Evolutionary conservation across 2,329 filamentous ascomycete genomes (phyloP).

Genomic region (Botrytis tulipae): DNA sequence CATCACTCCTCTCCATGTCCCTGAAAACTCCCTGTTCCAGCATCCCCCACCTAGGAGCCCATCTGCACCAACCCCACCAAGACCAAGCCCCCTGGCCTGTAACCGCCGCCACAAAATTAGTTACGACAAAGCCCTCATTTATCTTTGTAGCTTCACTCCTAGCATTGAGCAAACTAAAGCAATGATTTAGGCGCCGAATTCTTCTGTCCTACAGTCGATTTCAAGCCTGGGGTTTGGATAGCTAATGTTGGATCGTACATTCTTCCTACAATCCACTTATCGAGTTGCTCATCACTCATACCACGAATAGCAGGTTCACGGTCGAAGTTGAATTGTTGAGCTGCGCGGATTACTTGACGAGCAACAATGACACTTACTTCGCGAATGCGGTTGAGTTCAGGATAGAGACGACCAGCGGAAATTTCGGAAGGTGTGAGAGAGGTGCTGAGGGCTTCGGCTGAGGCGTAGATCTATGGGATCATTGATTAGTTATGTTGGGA

Average conservation of each 20-base stretch:
- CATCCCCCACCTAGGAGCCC: conserved; percentile 9
- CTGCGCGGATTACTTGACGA: conserved; percentile 67
- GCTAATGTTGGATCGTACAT: conserved; percentile 64
- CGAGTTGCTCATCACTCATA: conserved; percentile 47
- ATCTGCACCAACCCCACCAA: conserved; percentile 15
- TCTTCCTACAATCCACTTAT: conserved; percentile 69
- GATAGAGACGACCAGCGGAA: conserved; percentile 63
- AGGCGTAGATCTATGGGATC: conserved; percentile 65
- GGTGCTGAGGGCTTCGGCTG: conserved; percentile 70
- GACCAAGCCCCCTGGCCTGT: neutral
- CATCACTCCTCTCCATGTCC: neutral
- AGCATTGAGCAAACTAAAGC: conserved; percentile 2
- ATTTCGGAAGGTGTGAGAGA: conserved; percentile 60
- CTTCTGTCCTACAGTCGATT: conserved; percentile 9
- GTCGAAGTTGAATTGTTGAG: conserved; percentile 66
- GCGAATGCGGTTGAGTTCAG: conserved; percentile 71
- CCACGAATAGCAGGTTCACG: conserved; percentile 56
- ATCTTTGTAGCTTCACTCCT: neutral
- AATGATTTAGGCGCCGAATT: conserved; percentile 9
- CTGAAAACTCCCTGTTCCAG: neutral
- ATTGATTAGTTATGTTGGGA: conserved; percentile 49
- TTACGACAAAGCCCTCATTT: conserved; percentile 10
- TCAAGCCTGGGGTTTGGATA: neutral
- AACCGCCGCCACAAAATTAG: neutral
- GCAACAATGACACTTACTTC: conserved; percentile 77